Evolutionary conservation across 139 green algal species (phyloP).

Genomic region (Chlorella sp.): DNA sequence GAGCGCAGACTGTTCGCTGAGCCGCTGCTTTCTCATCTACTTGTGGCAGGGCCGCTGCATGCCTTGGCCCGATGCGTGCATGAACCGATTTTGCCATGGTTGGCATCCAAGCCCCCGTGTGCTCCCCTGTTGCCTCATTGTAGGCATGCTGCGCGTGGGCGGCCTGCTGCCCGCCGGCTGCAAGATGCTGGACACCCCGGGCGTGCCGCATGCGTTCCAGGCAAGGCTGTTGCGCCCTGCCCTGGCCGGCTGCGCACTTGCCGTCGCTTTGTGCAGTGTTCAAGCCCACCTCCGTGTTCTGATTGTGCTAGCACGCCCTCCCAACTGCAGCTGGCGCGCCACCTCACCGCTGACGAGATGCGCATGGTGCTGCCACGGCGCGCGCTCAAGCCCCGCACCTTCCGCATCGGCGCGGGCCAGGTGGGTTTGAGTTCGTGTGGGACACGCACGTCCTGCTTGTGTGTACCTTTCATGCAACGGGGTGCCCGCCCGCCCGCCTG

Average conservation of each 20-base stretch:
- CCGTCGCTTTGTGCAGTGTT: not conserved
- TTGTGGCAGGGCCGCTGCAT: too few species aligned
- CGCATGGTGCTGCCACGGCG: constrained; percentile 72
- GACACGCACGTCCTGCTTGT: too few species aligned
- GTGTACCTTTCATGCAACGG: too few species aligned
- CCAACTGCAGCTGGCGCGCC: constrained; percentile 13
- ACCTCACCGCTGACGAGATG: constrained; percentile 81
- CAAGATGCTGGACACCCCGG: constrained; percentile 93
- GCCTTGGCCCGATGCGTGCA: too few species aligned
- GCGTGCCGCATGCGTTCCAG: constrained; percentile 92
- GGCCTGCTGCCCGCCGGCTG: constrained; percentile 80
- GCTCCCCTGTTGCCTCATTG: not conserved
- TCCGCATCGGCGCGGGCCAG: constrained; percentile 69
- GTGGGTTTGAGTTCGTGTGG: not conserved
- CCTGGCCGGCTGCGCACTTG: too few species aligned
- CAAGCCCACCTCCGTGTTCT: not conserved
- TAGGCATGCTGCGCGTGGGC: constrained; percentile 80
- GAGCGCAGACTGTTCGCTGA: not conserved
- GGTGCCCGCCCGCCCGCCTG: too few species aligned
- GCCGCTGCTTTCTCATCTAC: not conserved
- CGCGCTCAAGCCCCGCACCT: constrained; percentile 88
- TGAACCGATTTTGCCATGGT: too few species aligned
- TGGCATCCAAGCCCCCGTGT: not conserved
- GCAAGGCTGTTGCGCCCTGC: constrained; percentile 59
- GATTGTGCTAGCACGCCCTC: not conserved